Base-by-base conservation (phyloP, 23 red algal genomes). In the Gracilaria vermiculophylla region DNA sequence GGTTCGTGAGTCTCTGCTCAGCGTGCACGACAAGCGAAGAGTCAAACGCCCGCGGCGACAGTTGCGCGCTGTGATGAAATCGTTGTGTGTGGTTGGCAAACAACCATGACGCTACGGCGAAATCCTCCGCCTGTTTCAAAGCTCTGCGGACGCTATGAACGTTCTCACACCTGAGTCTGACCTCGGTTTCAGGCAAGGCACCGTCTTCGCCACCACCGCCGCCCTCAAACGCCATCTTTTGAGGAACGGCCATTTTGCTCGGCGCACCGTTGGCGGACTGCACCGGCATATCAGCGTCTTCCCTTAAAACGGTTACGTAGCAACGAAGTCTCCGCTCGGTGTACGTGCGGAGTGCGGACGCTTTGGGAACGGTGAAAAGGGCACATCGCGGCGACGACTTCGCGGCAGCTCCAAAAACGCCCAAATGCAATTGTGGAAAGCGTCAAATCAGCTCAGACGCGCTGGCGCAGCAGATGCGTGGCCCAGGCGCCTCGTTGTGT, bases 91-190 rank as follows among this genome's bases (percentile, higher is more conserved):
- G 44, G 33, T 76, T 40, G 24, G 72, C 55, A 17, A 88, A 53
- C 13, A 88, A 53, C 84, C 84, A 88, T 10, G 66, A 65, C 15
- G 84, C 84, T 27, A 88, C 84, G 24, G 43, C 45, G 3, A 51
- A 25, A 47, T 61, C 35, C n/a, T 44, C 34, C 5, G 69, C 66
- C 72, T 60, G 43, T 0, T 35, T 48, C 23, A 44, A 29, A 10
- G 77, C 65, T 36, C 84, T 55, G 43, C 53, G 49, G 16, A 73
- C 69, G 72, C 84, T 55, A 25, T 36, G 49, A 15, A 73, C 69
- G 72, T 76, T 78, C 34, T 40, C 31, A 48, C 84, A 88, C 0
- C 11, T 55, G 37, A 88, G 53, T 21, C 32, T 20, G 10, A 29
- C 53, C 58, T 88, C 84, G 3, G 84, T 54, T 12, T 88, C 84